Evolutionary conservation across 352 stramenopile genomes (phyloP).

Genomic region (Globisporangium paroecandrum): DNA sequence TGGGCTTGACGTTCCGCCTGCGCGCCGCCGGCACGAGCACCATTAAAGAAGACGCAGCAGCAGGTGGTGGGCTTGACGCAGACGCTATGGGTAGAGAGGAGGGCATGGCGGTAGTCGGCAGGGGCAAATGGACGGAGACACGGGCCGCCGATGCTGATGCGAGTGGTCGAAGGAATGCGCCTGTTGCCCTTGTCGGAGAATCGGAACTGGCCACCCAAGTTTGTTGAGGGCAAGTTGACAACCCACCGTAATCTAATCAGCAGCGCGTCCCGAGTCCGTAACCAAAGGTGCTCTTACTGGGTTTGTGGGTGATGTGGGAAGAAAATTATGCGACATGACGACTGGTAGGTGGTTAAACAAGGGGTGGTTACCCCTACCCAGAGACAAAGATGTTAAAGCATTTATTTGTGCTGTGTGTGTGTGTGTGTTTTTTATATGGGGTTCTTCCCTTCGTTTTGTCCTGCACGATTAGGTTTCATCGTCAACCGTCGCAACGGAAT

Average conservation of each 20-base stretch:
- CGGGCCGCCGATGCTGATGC: no score
- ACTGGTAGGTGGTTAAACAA: background rate
- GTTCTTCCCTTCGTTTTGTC: background rate
- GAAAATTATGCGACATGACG: background rate
- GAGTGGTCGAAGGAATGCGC: background rate
- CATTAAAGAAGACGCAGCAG: background rate
- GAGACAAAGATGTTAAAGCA: no score
- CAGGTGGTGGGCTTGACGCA: background rate
- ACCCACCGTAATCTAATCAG: constrained; percentile 3
- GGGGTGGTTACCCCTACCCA: background rate
- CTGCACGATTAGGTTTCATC: background rate
- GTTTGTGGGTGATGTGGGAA: background rate
- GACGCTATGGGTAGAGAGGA: background rate
- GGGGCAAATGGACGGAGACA: background rate
- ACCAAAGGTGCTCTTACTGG: background rate
- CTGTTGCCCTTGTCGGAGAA: background rate
- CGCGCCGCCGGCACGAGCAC: background rate
- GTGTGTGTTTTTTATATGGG: background rate
- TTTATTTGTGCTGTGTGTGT: no score
- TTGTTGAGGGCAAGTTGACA: background rate
- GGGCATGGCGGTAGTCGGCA: background rate
- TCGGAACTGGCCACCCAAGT: background rate
- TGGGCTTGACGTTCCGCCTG: background rate
- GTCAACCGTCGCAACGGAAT: background rate
- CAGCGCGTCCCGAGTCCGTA: background rate